phyloP scores from a whole-genome alignment of 1,284 basidiomycete species.

The Microbotryum scabiosae region DNA sequence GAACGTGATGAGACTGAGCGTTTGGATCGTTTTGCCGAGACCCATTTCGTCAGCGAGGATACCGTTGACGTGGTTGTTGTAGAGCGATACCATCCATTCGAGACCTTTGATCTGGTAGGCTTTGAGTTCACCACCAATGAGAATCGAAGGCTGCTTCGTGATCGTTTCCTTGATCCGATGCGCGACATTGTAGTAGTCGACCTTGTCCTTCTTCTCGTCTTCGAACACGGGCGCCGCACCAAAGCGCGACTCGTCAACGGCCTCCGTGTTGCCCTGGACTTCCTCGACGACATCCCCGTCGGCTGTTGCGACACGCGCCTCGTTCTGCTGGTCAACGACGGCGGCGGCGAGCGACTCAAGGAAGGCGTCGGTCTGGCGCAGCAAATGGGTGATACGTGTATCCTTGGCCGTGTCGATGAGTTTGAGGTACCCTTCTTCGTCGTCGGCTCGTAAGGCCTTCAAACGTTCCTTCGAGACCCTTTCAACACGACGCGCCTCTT shows the following conservation, averaged over 20 bases:
- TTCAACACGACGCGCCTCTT: conserved; percentile 64
- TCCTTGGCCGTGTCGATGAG: conserved; percentile 99
- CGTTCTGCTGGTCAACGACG: conserved; percentile 86
- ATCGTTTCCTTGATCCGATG: conserved; percentile 89
- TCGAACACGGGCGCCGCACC: conserved; percentile 41
- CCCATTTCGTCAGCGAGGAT: conserved; percentile 58
- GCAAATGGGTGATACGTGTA: conserved; percentile 92
- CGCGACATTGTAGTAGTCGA: conserved; percentile 96
- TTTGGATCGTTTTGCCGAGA: conserved; percentile 54
- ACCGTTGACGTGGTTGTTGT: conserved; percentile 89
- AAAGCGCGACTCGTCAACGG: conserved; percentile 35
- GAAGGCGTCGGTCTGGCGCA: conserved; percentile 90
- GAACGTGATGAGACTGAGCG: conserved; percentile 92
- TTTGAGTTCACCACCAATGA: conserved; percentile 58
- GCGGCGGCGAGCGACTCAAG: conserved; percentile 92
- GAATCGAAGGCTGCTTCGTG: conserved; percentile 67
- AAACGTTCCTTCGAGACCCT: conserved; percentile 95
- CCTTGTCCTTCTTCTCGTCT: conserved; percentile 60
- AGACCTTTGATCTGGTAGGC: conserved; percentile 90
- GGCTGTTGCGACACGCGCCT: conserved; percentile 47
- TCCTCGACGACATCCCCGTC: conserved; percentile 44
- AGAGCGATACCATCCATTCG: conserved; percentile 90
- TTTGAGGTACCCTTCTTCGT: conserved; percentile 99
- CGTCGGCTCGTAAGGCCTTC: conserved; percentile 93
- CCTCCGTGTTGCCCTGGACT: conserved; percentile 1